phyloP scores from a whole-genome alignment of 2,329 filamentous ascomycete genomes.

The Sporothrix luriei region DNA sequence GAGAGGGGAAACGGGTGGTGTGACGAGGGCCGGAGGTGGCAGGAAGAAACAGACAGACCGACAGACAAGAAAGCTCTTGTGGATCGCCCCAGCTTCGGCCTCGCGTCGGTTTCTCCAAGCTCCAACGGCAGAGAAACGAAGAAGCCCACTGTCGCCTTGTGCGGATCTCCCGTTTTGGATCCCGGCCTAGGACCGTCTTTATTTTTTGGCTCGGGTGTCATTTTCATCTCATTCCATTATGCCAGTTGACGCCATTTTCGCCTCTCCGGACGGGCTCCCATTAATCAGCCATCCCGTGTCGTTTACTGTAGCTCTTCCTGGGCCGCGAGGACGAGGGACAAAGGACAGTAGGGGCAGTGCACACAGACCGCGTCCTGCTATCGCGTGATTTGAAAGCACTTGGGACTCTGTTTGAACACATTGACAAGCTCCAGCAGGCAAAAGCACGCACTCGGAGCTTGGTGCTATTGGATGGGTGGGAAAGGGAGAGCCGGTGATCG shows the following conservation, averaged over 20 bases:
- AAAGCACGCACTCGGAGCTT: too few relatives aligned
- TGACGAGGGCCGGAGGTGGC: not conserved
- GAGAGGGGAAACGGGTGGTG: slow-evolving; percentile 1
- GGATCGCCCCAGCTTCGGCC: slow-evolving; percentile 10
- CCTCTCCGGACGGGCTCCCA: not conserved
- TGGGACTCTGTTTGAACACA: not conserved
- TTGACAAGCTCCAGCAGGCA: not conserved
- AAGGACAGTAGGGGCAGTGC: not conserved
- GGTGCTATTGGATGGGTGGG: not conserved
- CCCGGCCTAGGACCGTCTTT: not conserved
- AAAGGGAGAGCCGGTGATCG: not conserved
- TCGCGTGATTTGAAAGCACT: slow-evolving; percentile 9
- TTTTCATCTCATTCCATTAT: not conserved
- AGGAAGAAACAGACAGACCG: not conserved
- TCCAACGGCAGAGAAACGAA: not conserved
- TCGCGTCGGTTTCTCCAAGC: slow-evolving; percentile 1
- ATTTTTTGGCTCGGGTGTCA: too few relatives aligned
- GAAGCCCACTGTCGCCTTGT: slow-evolving; percentile 11
- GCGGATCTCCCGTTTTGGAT: slow-evolving; percentile 9
- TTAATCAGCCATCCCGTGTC: slow-evolving; percentile 1
- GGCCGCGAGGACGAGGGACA: not conserved
- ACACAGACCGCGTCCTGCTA: not conserved
- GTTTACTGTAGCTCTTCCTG: not conserved
- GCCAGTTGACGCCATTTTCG: not conserved
- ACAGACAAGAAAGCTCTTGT: not conserved